A percentile compares a stretch with the other conserved stretches of the same genome.
Evolutionary conservation across 1,284 basidiomycete species (phyloP).

Genomic region (Austroboletus novae-zelandiae): DNA sequence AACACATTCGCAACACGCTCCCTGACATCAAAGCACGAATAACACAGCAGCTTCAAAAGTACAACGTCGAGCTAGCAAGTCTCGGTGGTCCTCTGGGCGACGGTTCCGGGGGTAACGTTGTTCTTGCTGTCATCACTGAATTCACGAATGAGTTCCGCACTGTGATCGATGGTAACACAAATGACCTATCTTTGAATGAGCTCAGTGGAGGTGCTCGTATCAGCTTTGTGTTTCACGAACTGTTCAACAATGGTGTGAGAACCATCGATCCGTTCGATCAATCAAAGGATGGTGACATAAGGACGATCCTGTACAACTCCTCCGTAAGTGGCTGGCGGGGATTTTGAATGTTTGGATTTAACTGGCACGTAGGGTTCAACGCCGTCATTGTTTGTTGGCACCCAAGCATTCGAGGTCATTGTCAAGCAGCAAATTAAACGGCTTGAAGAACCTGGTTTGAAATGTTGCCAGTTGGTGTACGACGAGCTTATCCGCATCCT

Average conservation of each 20-base stretch:
- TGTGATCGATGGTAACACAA: constrained; percentile 95
- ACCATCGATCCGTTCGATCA: constrained; percentile 97
- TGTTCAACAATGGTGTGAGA: constrained; percentile 96
- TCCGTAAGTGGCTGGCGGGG: constrained; percentile 54
- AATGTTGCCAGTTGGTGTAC: constrained; percentile 93
- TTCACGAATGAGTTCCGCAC: constrained; percentile 97
- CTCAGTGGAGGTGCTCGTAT: constrained; percentile 97
- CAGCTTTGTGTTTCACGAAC: constrained; percentile 97
- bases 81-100: constrained; percentile 89
- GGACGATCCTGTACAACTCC: constrained; percentile 95
- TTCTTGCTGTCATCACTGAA: constrained; percentile 95
- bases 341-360: constrained; percentile 2
- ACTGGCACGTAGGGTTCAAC: constrained; percentile 74
- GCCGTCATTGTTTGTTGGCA: constrained; percentile 94
- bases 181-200: constrained; percentile 92
- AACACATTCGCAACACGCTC: constrained; percentile 93
- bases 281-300: constrained; percentile 97
- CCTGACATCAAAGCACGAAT: constrained; percentile 98
- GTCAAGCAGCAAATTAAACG: constrained; percentile 99
- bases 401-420: constrained; percentile 95
- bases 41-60: constrained; percentile 83
- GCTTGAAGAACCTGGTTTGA: constrained; percentile 89
- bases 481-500: constrained; percentile 97
- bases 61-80: constrained; percentile 77
- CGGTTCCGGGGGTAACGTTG: constrained; percentile 82